Base-by-base conservation (phyloP, 192 early-diverging fungal species). In the Umbelopsis ramanniana region DNA sequence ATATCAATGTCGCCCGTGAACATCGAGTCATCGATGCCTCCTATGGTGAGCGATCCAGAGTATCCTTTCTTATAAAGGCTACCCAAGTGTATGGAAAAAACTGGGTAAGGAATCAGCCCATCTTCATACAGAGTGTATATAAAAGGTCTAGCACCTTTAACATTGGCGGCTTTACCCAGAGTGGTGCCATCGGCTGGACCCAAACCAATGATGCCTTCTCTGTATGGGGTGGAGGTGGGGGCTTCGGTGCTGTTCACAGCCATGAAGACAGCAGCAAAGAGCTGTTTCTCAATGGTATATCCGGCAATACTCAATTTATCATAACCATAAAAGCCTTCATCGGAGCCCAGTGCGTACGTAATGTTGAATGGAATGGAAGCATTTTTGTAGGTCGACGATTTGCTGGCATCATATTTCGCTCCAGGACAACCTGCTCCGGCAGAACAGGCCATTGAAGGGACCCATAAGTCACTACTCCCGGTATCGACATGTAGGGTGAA, bases 401-500 rank as follows among this genome's bases (percentile, higher is more conserved):
- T n/a, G 4, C 40, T 17, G 7, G 47, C 22, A 47, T 73, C 52
- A 37, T 72, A 79, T 33, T 24, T 29, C 11, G 48, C 46, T 8
- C 68, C 52, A 23, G 77, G 73, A 40, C 77, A 79, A 29, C 26
- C 57, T 3, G 47, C 52, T 6, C 14, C 23, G 6, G 52, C 26
- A 9, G 77, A 37, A 45, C 77, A 79, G 33, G 37, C 50, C 4
- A 69, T 47, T 43, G 68, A 67, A n/a, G 77, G 72, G 5, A 79
- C 29, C 77, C 77, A 79, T 12, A 79, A 46, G 60, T 79, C 77
- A 52, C 66, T 50, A 45, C 77, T 79, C 21, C 96, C 97, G 4
- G 97, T 98, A 79, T 98, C 97, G 66, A 95, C 93, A 37, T 95
- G 89, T 23, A 96, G 94, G 63, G 89, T 91, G 84, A 98, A 98